These are phyloP conservation scores for Senecio squalidus DNA, from an alignment of 140 eudicot species.

Conservation along the genomic window DNA sequence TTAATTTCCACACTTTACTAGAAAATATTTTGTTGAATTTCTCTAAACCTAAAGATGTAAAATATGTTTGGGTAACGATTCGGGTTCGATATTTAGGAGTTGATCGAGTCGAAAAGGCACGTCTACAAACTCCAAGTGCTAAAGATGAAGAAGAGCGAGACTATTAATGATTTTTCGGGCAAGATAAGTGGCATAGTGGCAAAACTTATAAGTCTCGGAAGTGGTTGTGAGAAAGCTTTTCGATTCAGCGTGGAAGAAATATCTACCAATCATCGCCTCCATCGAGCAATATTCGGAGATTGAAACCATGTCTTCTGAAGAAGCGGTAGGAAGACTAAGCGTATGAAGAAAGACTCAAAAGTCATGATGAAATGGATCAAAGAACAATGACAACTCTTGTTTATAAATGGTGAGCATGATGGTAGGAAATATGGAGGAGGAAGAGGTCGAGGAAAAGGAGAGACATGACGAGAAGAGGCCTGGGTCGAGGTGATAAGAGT, in stretches of 20 bases:
- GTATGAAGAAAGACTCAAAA: neutral
- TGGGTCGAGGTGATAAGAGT: neutral
- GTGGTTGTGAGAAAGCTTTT: neutral
- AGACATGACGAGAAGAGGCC: neutral
- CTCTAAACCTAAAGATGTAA: neutral
- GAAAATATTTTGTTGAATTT: neutral
- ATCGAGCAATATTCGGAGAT: too few relatives aligned
- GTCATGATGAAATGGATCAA: constrained; percentile 4
- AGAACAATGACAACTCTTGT: neutral
- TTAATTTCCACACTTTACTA: neutral
- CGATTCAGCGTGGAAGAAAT: neutral
- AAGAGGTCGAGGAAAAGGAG: neutral
- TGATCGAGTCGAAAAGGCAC: neutral
- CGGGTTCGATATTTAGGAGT: neutral
- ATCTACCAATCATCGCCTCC: neutral
- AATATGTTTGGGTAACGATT: neutral
- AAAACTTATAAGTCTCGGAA: neutral
- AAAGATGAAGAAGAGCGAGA: constrained; percentile 1
- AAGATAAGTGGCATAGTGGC: neutral
- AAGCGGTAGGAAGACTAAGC: constrained; percentile 7
- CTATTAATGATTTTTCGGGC: neutral
- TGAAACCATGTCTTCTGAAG: neutral
- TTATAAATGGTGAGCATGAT: neutral
- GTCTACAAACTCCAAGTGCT: too few relatives aligned
- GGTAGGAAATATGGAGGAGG: neutral